Conservation (phyloP, 2,329 filamentous ascomycete genomes). For the Penicillium thymicola region DNA sequence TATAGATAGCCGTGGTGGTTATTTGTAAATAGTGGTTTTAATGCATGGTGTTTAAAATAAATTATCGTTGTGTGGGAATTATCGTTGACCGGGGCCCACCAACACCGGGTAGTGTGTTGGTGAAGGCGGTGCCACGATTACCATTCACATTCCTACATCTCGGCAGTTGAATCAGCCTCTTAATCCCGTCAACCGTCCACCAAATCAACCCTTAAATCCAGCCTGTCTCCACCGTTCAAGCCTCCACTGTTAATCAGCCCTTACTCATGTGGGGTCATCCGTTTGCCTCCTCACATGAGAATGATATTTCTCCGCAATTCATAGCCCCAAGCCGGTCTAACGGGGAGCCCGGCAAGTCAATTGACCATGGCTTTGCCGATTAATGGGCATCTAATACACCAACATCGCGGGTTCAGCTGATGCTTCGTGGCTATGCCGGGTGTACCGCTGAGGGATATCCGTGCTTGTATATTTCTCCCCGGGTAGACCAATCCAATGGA, state of each 20-base stretch:
- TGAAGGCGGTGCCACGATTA: too few species aligned
- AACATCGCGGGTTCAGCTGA: neutral
- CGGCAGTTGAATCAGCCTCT: conserved; percentile 11
- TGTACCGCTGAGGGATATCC: neutral
- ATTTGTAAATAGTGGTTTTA: too few species aligned
- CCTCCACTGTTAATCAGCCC: conserved; percentile 29
- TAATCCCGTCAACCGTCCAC: neutral
- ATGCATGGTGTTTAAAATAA: too few species aligned
- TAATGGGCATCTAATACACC: neutral
- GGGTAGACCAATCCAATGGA: neutral
- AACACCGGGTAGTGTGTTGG: too few species aligned
- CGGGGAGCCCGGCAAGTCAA: conserved; percentile 24
- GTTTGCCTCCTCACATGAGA: neutral
- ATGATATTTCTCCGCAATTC: neutral
- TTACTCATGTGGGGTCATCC: conserved; percentile 34
- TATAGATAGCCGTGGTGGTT: too few species aligned
- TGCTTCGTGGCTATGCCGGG: conserved; percentile 5
- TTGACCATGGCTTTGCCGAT: conserved; percentile 25
- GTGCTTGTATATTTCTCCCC: neutral
- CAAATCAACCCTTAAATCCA: neutral
- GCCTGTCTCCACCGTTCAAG: conserved; percentile 1
- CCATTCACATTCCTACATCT: neutral
- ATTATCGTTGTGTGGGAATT: too few species aligned
- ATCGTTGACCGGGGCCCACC: too few species aligned
- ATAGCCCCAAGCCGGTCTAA: conserved; percentile 2